phyloP scores from a whole-genome alignment of 2,329 filamentous ascomycete species.

The Trichoderma polysporum region DNA sequence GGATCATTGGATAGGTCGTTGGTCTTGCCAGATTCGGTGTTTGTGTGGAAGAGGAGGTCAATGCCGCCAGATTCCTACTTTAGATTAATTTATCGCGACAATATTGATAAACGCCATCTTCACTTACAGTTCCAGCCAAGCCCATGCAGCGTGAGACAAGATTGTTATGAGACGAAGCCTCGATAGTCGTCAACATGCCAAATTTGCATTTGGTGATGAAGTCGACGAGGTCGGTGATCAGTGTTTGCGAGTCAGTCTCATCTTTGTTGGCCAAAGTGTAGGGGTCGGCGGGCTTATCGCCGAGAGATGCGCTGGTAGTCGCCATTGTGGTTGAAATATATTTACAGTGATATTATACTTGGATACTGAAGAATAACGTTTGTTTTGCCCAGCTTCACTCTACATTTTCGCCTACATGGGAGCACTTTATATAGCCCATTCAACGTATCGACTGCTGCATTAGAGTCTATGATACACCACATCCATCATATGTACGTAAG shows the following conservation, averaged over 20 bases:
- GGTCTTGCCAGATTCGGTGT: constrained; percentile 86
- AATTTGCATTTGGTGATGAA: constrained; percentile 78
- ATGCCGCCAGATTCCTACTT: constrained; percentile 71
- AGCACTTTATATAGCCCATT: not conserved
- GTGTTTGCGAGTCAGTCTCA: constrained; percentile 64
- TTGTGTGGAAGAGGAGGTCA: constrained; percentile 87
- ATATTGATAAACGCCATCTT: not conserved
- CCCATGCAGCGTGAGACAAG: constrained; percentile 86
- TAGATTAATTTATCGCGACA: not conserved
- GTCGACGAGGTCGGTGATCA: constrained; percentile 69
- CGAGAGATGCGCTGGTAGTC: constrained; percentile 57
- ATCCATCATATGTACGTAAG: constrained; percentile 19
- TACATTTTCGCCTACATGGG: too few species aligned
- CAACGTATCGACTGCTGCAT: not conserved
- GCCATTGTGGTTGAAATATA: constrained; percentile 40
- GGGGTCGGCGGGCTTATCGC: constrained; percentile 66
- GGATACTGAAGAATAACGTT: too few species aligned
- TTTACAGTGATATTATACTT: not conserved
- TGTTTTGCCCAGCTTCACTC: not conserved
- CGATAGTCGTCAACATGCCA: constrained; percentile 83
- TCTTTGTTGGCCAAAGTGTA: constrained; percentile 76
- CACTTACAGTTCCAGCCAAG: constrained; percentile 68
- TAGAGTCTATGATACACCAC: not conserved
- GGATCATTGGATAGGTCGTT: constrained; percentile 72
- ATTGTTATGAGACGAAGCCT: constrained; percentile 56